Conservation (phyloP, 2,329 filamentous ascomycete genomes). For the Podosphaera xanthii region DNA sequence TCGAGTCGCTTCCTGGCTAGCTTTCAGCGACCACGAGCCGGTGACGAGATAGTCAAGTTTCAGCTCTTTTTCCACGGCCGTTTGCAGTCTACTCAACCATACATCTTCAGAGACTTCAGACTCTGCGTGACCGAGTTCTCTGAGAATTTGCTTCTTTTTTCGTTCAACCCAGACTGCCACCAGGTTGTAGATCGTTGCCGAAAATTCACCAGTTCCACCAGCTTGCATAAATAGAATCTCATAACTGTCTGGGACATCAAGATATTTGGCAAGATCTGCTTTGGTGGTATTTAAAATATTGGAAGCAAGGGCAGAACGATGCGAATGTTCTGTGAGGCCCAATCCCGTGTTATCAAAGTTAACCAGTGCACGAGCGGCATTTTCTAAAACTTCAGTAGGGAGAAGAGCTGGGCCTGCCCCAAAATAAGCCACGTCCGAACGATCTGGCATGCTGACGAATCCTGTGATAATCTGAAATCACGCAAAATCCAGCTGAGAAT, state of each 20-base stretch:
- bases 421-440: slow-evolving; percentile 63
- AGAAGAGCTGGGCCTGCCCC: slow-evolving; percentile 77
- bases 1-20: slow-evolving; percentile 57
- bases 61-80: slow-evolving; percentile 44
- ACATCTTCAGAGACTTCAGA: slow-evolving; percentile 29
- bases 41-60: slow-evolving; percentile 77
- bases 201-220: slow-evolving; percentile 71
- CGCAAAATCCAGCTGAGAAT: too few species aligned
- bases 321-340: slow-evolving; percentile 73
- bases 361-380: slow-evolving; percentile 52
- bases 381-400: slow-evolving; percentile 59
- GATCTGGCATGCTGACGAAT: slow-evolving; percentile 33
- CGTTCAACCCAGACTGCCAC: slow-evolving; percentile 61
- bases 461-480: background rate
- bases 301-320: slow-evolving; percentile 58
- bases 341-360: slow-evolving; percentile 66
- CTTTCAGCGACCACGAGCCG: slow-evolving; percentile 78
- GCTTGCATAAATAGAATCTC: slow-evolving; percentile 75
- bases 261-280: slow-evolving; percentile 44
- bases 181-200: slow-evolving; percentile 63
- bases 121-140: slow-evolving; percentile 26
- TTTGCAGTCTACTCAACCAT: slow-evolving; percentile 33
- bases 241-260: slow-evolving; percentile 70
- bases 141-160: slow-evolving; percentile 34
- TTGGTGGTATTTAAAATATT: slow-evolving; percentile 64